A percentile compares a stretch with the other conserved stretches of the same genome.
Conservation (phyloP, 2,329 filamentous ascomycete genomes). For the Colletotrichum brevisporum region DNA sequence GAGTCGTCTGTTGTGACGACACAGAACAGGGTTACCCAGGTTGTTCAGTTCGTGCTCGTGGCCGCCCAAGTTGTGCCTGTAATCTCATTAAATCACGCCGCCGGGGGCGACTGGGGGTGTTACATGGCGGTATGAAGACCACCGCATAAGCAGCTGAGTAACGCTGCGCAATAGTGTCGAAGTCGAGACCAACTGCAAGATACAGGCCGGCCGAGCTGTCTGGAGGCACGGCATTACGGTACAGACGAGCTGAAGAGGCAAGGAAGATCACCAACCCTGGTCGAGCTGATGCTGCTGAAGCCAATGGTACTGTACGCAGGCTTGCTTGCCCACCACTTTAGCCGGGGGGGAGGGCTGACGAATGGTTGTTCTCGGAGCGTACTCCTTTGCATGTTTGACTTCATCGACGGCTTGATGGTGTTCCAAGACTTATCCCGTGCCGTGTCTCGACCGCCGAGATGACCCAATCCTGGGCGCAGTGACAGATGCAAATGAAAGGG, state of each 20-base stretch:
- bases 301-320: neutral
- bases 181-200: no score
- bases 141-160: no score
- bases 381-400: neutral
- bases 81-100: no score
- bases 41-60: neutral
- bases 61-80: neutral
- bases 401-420: neutral
- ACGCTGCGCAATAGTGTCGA: no score
- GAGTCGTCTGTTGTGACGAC: constrained; percentile 1
- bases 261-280: neutral
- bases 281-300: neutral
- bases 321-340: neutral
- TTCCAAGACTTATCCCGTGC: neutral
- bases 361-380: neutral
- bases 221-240: no score
- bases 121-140: no score
- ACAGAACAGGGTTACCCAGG: neutral
- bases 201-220: no score
- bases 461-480: neutral
- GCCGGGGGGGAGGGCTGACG: neutral
- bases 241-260: neutral
- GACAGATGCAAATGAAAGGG: neutral
- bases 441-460: neutral
- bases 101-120: no score